phyloP scores from a whole-genome alignment of 2,329 filamentous ascomycete genomes.

The Calonectria ilicicola region DNA sequence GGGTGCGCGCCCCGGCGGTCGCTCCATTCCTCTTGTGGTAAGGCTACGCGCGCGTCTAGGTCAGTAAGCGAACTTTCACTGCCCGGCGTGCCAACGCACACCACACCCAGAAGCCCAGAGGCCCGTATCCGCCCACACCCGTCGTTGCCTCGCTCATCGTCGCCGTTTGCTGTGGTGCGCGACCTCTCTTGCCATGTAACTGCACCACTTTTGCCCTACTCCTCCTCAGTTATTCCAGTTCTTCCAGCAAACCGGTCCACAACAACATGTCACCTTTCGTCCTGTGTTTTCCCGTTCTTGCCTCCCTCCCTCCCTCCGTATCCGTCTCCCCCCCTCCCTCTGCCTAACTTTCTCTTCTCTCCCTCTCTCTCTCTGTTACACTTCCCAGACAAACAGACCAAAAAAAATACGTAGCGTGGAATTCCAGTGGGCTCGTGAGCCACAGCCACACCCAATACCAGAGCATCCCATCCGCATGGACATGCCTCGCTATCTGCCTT shows the following conservation, averaged over 20 bases:
- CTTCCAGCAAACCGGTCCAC: not conserved
- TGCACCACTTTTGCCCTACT: not conserved
- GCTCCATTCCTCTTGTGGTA: constrained; percentile 31
- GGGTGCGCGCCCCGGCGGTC: constrained; percentile 38
- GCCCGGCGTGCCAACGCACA: constrained; percentile 44
- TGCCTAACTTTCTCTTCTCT: not conserved
- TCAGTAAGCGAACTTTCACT: constrained; percentile 44
- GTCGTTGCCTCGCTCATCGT: constrained; percentile 16
- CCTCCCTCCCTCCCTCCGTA: no score
- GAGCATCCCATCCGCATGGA: constrained; percentile 8
- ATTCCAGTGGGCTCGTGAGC: not conserved
- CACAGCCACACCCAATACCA: constrained; percentile 7
- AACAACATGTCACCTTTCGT: not conserved
- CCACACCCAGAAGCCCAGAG: constrained; percentile 37
- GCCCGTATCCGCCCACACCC: constrained; percentile 25
- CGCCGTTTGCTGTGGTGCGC: constrained; percentile 22
- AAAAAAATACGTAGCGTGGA: not conserved
- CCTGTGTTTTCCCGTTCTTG: constrained; percentile 13
- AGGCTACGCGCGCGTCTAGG: constrained; percentile 48
- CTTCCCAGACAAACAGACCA: not conserved
- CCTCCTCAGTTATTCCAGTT: not conserved
- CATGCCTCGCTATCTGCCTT: constrained; percentile 9
- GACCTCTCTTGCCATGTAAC: not conserved
- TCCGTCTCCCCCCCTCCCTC: constrained; percentile 17
- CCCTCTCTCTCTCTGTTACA: not conserved